A percentile compares a stretch with the other conserved stretches of the same genome.
Conservation (phyloP, 192 early-diverging fungal species). For the Umbelopsis sp. region DNA sequence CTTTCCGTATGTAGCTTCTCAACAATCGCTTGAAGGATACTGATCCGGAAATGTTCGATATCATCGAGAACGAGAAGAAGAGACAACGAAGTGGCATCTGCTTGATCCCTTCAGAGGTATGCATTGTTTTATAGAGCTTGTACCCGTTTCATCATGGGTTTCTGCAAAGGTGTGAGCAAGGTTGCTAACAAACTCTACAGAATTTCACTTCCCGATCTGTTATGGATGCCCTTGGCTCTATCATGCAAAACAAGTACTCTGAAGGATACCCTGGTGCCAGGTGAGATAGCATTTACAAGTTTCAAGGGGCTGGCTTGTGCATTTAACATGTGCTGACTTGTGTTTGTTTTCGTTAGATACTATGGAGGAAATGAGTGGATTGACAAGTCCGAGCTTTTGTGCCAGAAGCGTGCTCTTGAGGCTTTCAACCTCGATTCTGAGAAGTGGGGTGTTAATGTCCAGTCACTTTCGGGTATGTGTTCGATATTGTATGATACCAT, state of each 20-base stretch:
- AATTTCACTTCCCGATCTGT: constrained; percentile 98
- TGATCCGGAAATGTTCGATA: constrained; percentile 92
- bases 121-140: not conserved
- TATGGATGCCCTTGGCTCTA: constrained; percentile 94
- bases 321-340: not conserved
- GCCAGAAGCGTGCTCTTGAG: constrained; percentile 95
- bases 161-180: not conserved
- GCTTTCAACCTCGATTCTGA: constrained; percentile 80
- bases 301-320: not conserved
- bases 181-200: constrained; percentile 34
- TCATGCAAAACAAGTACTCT: constrained; percentile 99
- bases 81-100: constrained; percentile 92
- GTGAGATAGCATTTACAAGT: constrained; percentile 21
- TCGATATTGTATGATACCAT: no score
- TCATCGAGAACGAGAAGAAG: constrained; percentile 94
- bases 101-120: constrained; percentile 94
- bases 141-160: not conserved
- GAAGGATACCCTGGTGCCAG: constrained; percentile 96
- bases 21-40: constrained; percentile 74
- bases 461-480: constrained; percentile 79
- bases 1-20: constrained; percentile 53
- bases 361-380: constrained; percentile 99
- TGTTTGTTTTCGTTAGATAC: constrained; percentile 60
- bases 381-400: constrained; percentile 91
- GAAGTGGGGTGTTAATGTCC: constrained; percentile 99